Conservation (phyloP, 495 filamentous ascomycete genomes). For the Cudoniella acicularis region DNA sequence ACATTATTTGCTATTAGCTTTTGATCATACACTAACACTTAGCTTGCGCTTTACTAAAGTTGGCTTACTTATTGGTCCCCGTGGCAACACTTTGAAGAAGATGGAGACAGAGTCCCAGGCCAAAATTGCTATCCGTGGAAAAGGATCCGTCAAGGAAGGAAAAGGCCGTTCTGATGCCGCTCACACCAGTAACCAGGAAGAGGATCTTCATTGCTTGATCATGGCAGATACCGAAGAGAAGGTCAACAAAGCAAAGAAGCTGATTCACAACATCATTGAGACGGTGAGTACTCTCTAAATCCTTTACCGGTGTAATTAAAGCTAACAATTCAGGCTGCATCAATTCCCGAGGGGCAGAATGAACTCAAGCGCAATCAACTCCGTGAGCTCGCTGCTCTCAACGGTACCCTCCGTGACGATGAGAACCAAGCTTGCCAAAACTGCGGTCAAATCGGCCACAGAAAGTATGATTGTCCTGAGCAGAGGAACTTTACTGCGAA, state of each 20-base stretch:
- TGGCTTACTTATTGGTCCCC: conserved; percentile 98
- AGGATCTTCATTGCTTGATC: conserved; percentile 97
- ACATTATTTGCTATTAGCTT: conserved; percentile 36
- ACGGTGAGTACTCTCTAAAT: conserved; percentile 64
- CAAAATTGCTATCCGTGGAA: conserved; percentile 98
- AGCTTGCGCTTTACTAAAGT: conserved; percentile 90
- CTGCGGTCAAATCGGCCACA: conserved; percentile 97
- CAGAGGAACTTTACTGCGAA: conserved; percentile 97
- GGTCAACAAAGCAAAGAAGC: conserved; percentile 94
- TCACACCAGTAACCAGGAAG: conserved; percentile 99
- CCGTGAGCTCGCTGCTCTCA: conserved; percentile 91
- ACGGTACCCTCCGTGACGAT: conserved; percentile 96
- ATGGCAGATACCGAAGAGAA: conserved; percentile 99
- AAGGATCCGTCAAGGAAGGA: conserved; percentile 99
- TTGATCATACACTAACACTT: conserved; percentile 77
- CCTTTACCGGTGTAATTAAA: background rate
- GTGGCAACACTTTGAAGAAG: conserved; percentile 98
- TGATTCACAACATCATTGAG: conserved; percentile 97
- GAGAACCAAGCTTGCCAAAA: conserved; percentile 99
- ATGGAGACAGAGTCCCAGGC: conserved; percentile 97
- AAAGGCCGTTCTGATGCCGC: conserved; percentile 98
- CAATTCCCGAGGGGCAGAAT: conserved; percentile 96
- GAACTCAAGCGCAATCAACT: conserved; percentile 98
- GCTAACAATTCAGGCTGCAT: conserved; percentile 70
- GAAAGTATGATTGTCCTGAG: conserved; percentile 98